A percentile compares a stretch with the other conserved stretches of the same genome.
Conservation (phyloP, 2,329 filamentous ascomycete species). For the Arthroderma sp. region DNA sequence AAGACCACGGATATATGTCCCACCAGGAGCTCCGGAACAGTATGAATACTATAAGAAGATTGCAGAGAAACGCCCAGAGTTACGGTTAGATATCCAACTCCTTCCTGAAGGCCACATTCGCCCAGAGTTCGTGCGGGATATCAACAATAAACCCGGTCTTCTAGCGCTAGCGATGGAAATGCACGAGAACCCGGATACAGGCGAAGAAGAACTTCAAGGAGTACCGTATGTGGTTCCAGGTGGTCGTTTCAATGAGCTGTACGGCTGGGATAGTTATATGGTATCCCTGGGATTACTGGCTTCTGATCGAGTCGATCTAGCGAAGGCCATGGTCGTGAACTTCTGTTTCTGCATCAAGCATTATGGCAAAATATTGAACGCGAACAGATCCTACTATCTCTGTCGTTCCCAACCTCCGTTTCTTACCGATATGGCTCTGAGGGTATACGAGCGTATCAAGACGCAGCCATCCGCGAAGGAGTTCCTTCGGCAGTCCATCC, state of each 20-base stretch:
- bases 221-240: slow-evolving; percentile 95
- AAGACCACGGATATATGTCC: slow-evolving; percentile 82
- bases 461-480: slow-evolving; percentile 67
- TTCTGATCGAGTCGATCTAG: slow-evolving; percentile 71
- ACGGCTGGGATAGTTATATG: slow-evolving; percentile 99
- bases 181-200: slow-evolving; percentile 51
- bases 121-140: slow-evolving; percentile 62
- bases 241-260: slow-evolving; percentile 93
- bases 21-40: slow-evolving; percentile 71
- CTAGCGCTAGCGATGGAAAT: slow-evolving; percentile 83
- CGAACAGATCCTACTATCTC: slow-evolving; percentile 91
- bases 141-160: slow-evolving; percentile 79
- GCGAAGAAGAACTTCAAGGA: slow-evolving; percentile 58
- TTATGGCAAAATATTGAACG: slow-evolving; percentile 96
- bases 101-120: slow-evolving; percentile 58
- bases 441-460: slow-evolving; percentile 87
- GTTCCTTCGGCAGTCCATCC: slow-evolving; percentile 64
- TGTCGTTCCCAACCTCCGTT: slow-evolving; percentile 91
- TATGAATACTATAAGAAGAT: slow-evolving; percentile 77
- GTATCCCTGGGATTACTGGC: slow-evolving; percentile 78
- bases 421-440: slow-evolving; percentile 89
- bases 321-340: slow-evolving; percentile 88
- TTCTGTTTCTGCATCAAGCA: slow-evolving; percentile 98
- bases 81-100: slow-evolving; percentile 73
- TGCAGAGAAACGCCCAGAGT: slow-evolving; percentile 63